A percentile compares a stretch with the other conserved stretches of the same genome.
Conservation (phyloP, 2,329 filamentous ascomycete species). For the Hirsutella thompsonii region DNA sequence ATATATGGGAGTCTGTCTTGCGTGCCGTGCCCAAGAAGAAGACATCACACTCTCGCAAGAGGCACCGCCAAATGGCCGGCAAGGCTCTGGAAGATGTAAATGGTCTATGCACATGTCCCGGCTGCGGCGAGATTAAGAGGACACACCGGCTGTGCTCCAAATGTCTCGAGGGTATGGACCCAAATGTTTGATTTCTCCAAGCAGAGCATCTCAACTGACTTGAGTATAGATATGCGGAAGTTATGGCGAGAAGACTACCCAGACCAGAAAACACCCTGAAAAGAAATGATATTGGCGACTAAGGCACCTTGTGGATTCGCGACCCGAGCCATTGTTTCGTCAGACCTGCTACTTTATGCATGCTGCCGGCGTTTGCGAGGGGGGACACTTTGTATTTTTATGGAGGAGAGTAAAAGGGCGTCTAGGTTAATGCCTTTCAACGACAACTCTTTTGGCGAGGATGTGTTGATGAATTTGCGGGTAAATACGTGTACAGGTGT, state of each 20-base stretch:
- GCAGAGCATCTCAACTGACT: background rate
- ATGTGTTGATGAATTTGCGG: background rate
- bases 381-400: conserved; percentile 15
- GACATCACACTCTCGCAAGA: conserved; percentile 91
- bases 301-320: conserved; percentile 9
- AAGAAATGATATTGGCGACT: conserved; percentile 3
- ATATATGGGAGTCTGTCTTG: conserved; percentile 86
- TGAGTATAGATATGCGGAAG: conserved; percentile 28
- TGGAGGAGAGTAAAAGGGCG: conserved; percentile 2
- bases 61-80: conserved; percentile 85
- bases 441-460: background rate
- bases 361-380: conserved; percentile 19
- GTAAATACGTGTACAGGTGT: too few relatives aligned
- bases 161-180: conserved; percentile 64
- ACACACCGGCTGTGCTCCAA: conserved; percentile 80
- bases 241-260: conserved; percentile 29
- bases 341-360: conserved; percentile 16
- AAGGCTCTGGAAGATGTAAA: conserved; percentile 90
- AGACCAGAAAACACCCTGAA: conserved; percentile 18
- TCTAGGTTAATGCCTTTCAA: background rate
- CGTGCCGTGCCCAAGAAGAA: conserved; percentile 97
- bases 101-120: conserved; percentile 75
- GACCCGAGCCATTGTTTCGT: conserved; percentile 17
- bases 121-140: conserved; percentile 77
- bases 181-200: background rate